Evolutionary conservation across 495 filamentous ascomycete species (phyloP).

Genomic region (Aspergillus bertholletiae): DNA sequence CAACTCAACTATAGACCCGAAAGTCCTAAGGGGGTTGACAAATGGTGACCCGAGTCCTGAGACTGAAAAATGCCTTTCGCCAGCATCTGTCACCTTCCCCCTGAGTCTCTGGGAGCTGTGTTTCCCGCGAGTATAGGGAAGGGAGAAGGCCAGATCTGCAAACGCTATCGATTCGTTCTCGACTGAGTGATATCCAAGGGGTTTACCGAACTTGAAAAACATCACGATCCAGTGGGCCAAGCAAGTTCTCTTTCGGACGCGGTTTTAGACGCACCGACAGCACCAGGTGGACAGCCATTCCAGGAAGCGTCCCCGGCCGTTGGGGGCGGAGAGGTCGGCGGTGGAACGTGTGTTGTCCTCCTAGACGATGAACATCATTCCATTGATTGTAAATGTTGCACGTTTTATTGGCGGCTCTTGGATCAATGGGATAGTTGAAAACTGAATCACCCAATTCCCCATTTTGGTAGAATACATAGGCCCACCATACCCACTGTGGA

Average conservation of each 20-base stretch:
- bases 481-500: no score
- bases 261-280: neutral
- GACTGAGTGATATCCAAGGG: neutral
- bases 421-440: neutral
- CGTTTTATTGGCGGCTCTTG: neutral
- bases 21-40: neutral
- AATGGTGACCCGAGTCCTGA: neutral
- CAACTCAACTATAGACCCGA: conserved; percentile 3
- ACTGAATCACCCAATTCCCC: neutral
- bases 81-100: neutral
- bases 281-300: neutral
- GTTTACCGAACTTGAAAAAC: neutral
- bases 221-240: neutral
- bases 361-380: neutral
- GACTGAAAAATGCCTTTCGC: neutral
- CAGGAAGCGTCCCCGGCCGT: neutral
- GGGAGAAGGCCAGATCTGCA: neutral
- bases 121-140: neutral
- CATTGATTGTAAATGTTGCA: neutral
- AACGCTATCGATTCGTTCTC: neutral
- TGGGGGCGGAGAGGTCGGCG: neutral
- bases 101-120: neutral
- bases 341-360: neutral
- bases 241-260: neutral
- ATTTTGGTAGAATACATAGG: neutral